Base-by-base conservation (phyloP, 257 asterid genomes). In the Nicotiana attenuata region DNA sequence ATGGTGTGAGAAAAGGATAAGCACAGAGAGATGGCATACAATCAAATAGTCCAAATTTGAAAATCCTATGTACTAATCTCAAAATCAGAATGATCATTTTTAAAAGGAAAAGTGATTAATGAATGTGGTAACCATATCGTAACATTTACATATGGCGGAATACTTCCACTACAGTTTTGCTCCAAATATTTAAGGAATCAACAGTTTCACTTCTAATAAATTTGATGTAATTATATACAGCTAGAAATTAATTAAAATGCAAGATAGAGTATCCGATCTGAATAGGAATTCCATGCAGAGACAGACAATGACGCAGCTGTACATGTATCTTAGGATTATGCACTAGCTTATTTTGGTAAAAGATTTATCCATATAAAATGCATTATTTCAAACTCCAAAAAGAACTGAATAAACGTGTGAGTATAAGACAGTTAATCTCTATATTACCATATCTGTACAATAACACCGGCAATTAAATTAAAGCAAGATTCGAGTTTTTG, bases 321-420 rank as follows among this genome's bases (percentile, higher is more conserved):
- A 71, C 57, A 69, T 69, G 56, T 41, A 69, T 69, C 22, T 71
- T 13, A 1, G 0, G 78, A 71, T 71, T 20, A 45, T 73, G 24
- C 20, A 41, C 29, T 41, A 47, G 17, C 24, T 73, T 73, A 52
- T 73, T 47, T 14, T 22, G 15, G 41, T 47, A 3, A 22, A 2
- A 24, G 50, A 14, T 14, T 22, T 71, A 71, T 45, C 35, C 78
- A 71, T 41, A 71, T 69, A 41, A 22, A 1, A 5, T n/a, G 35
- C 4, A 16, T 41, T 13, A 71, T 71, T 10, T 73, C 29, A 47
- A 47, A 47, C 61, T 47, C 61, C 4, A 47, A 24, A 22, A 13
- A 73, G 79, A 45, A 71, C 35, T 71, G 3, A 71, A 45, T 71
- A 71, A 71, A 69, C 33, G 77, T 69, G 33, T 41, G 77, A 69